Base-by-base conservation (phyloP, 352 stramenopile species). In the Phytophthora colocasiae region DNA sequence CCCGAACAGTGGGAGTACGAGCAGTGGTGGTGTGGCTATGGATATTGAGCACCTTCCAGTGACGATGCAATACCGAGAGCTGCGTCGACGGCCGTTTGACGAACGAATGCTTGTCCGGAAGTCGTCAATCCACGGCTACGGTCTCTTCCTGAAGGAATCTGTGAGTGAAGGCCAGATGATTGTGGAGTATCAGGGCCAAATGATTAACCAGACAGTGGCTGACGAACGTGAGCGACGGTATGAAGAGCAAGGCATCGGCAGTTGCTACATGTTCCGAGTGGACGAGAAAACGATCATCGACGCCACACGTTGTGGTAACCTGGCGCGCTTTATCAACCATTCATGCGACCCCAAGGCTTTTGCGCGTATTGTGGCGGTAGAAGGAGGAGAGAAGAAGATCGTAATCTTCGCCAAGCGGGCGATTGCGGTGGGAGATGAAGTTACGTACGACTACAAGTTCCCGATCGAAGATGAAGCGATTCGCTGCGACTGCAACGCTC, bases 401-500 rank as follows among this genome's bases (percentile, higher is more conserved):
- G 90, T 98, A 46, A 98, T 99, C 39, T 98, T 98, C 67, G 92
- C 94, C 7, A 97, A 97, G 58, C 74, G 80, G 52, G 81, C 95
- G 15, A 97, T 99, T 66, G 82, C 92, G 3, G 80, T 82, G 29
- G 95, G 94, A 10, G 95, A 98, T 62, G 96, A 99, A 65, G 92
- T 98, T 47, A 98, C 92, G 36, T 98, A 98, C 73, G 93, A 98
- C 63, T 99, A 99, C 85, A 98, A 99, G 73, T 99, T 99, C 71
- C 95, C 95, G 17, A 97, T 98, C 53, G 96, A 98, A 76, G 96
- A 98, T 74, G 92, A 97, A 57, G 95, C 90, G 14, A 90, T 99
- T 34, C 86, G 81, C 10, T 99, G 94, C 58, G 95, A 97, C 56
- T 98, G 96, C 72, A 96, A 94, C 11, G 92, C 94, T 15, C 79